phyloP scores from a whole-genome alignment of 148 eudicot genomes.

The Rhododendron ovatum region DNA sequence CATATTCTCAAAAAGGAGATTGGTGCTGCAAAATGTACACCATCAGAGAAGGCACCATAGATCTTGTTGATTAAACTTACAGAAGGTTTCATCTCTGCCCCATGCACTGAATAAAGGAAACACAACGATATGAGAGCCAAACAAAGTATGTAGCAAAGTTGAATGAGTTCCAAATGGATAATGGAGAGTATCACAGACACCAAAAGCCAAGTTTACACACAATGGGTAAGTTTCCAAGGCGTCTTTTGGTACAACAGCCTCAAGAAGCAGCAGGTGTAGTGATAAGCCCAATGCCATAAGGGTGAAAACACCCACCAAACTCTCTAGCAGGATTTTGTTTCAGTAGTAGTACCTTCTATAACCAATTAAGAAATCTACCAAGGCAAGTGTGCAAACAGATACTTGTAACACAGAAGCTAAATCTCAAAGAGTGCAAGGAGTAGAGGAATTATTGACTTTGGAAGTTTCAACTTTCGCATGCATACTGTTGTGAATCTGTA shows the following conservation, averaged over 20 bases:
- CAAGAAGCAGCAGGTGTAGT: slow-evolving; percentile 1
- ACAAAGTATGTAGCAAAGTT: background rate
- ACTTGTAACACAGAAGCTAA: background rate
- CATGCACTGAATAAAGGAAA: slow-evolving; percentile 6
- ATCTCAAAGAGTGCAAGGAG: background rate
- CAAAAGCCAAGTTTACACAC: background rate
- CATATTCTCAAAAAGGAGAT: slow-evolving; percentile 42
- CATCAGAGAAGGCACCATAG: slow-evolving; percentile 31
- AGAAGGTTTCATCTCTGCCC: slow-evolving; percentile 42
- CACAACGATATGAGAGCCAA: background rate
- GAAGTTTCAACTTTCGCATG: background rate
- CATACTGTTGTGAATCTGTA: background rate
- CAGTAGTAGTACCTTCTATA: background rate
- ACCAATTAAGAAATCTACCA: background rate
- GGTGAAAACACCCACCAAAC: background rate
- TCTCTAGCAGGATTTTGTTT: background rate
- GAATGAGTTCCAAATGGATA: background rate
- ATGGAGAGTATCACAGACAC: background rate
- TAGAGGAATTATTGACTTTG: background rate
- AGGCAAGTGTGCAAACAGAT: background rate
- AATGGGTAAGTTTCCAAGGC: background rate
- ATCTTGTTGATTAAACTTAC: slow-evolving; percentile 52
- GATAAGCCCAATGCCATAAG: background rate
- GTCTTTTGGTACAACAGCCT: background rate
- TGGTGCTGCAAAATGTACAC: slow-evolving; percentile 56